Percentiles rank a stretch among this genome's conserved stretches.
These are phyloP conservation scores for Calycina herbarum DNA, from an alignment of 2,329 filamentous ascomycete genomes.

Conservation along the genomic window DNA sequence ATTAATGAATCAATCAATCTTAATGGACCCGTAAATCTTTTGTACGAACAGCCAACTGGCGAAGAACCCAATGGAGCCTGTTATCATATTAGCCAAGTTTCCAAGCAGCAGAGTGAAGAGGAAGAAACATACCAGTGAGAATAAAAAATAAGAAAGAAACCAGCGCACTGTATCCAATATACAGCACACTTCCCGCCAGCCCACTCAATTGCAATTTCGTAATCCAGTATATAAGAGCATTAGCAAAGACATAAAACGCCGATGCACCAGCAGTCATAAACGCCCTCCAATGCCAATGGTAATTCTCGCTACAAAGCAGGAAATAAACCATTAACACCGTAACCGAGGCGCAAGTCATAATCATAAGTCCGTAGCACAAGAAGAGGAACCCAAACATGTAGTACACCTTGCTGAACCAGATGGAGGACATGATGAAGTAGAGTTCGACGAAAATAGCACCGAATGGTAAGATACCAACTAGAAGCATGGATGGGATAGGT, in stretches of 20 bases:
- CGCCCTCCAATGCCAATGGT: constrained; percentile 97
- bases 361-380: constrained; percentile 95
- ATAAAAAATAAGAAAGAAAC: constrained; percentile 92
- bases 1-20: constrained; percentile 69
- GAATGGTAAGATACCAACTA: constrained; percentile 91
- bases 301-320: constrained; percentile 92
- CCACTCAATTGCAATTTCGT: constrained; percentile 84
- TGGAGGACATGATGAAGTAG: constrained; percentile 98
- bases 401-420: constrained; percentile 98
- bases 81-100: constrained; percentile 24
- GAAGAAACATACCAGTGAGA: constrained; percentile 72
- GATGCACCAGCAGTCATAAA: constrained; percentile 91
- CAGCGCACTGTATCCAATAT: constrained; percentile 87
- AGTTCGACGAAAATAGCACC: constrained; percentile 97
- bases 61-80: constrained; percentile 94
- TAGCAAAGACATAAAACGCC: constrained; percentile 87
- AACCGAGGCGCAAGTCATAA: constrained; percentile 88
- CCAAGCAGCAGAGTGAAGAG: neutral
- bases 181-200: constrained; percentile 83
- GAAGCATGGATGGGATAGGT: constrained; percentile 83
- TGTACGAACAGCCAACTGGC: constrained; percentile 92
- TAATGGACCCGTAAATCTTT: constrained; percentile 96
- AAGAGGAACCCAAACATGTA: constrained; percentile 99
- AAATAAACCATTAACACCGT: constrained; percentile 97
- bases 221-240: constrained; percentile 87